A percentile compares a stretch with the other conserved stretches of the same genome.
phyloP scores from a whole-genome alignment of 1,139 yeast species.

The Suhomyces guaymorum region DNA sequence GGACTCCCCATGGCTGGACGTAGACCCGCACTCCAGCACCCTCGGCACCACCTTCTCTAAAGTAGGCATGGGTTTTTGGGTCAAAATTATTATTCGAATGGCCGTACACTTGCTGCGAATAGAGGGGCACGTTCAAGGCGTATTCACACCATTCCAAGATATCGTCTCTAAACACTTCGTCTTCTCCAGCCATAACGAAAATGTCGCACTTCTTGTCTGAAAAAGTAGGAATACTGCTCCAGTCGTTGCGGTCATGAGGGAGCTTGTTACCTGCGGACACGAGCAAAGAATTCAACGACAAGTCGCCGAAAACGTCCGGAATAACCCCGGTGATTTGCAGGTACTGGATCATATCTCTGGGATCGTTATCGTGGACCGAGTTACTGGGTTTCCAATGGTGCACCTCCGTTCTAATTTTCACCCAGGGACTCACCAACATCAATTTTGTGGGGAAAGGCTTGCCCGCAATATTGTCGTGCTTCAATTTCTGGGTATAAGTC shows the following conservation, averaged over 20 bases:
- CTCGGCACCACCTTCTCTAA: slow-evolving; percentile 16
- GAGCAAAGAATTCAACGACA: slow-evolving; percentile 17
- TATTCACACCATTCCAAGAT: slow-evolving; percentile 37
- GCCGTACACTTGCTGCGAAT: slow-evolving; percentile 23
- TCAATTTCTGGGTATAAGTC: slow-evolving; percentile 31
- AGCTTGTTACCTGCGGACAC: slow-evolving; percentile 23
- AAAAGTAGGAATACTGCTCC: slow-evolving; percentile 39
- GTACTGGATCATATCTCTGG: slow-evolving; percentile 36
- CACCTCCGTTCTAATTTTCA: slow-evolving; percentile 22
- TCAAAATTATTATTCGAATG: slow-evolving; percentile 26
- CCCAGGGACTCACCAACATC: slow-evolving; percentile 46
- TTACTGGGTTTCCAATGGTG: slow-evolving; percentile 26
- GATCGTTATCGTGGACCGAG: slow-evolving; percentile 37
- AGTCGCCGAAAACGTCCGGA: slow-evolving; percentile 22
- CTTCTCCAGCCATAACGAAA: slow-evolving; percentile 43
- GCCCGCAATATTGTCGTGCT: slow-evolving; percentile 8
- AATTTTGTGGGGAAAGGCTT: slow-evolving; percentile 33
- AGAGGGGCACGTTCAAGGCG: slow-evolving; percentile 32
- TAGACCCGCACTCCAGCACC: slow-evolving; percentile 24
- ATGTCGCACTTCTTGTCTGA: slow-evolving; percentile 27
- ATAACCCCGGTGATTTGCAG: slow-evolving; percentile 37
- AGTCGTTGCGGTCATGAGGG: slow-evolving; percentile 24
- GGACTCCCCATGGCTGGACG: slow-evolving; percentile 49
- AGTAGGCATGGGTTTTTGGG: slow-evolving; percentile 21
- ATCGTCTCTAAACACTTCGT: slow-evolving; percentile 47